phyloP scores from a whole-genome alignment of 2,329 filamentous ascomycete genomes.

The Ophiocordyceps camponoti-floridani region DNA sequence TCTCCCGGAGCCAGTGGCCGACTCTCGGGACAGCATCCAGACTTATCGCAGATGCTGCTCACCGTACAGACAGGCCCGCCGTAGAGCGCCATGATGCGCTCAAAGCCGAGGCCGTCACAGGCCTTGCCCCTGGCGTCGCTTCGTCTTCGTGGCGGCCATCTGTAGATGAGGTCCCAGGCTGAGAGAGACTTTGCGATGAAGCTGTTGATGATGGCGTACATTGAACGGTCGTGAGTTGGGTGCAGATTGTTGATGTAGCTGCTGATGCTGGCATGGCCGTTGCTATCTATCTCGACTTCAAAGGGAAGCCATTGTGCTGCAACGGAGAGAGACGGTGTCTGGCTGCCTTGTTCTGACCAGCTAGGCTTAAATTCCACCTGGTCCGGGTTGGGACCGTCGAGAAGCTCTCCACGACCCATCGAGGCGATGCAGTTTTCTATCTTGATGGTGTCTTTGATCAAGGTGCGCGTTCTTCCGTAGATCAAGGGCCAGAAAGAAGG shows the following conservation, averaged over 20 bases:
- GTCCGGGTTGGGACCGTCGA: conserved; percentile 6
- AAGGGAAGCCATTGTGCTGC: conserved; percentile 29
- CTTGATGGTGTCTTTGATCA: conserved; percentile 12
- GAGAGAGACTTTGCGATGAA: not conserved
- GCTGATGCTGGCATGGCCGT: conserved; percentile 18
- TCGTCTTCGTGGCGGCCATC: conserved; percentile 8
- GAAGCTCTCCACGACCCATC: conserved; percentile 14
- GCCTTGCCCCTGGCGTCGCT: conserved; percentile 7
- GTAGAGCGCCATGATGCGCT: not conserved
- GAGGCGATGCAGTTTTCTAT: conserved; percentile 17
- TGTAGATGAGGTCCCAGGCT: conserved; percentile 7
- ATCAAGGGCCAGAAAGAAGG: conserved; percentile 45
- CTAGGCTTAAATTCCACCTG: not conserved
- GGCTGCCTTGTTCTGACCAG: not conserved
- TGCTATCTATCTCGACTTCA: conserved; percentile 20
- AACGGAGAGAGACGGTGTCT: not conserved
- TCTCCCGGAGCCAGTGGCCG: too few species aligned
- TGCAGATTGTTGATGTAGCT: conserved; percentile 9
- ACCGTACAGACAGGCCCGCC: too few species aligned
- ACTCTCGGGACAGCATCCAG: too few species aligned
- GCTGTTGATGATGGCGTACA: not conserved
- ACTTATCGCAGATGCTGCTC: too few species aligned
- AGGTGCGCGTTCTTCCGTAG: conserved; percentile 26
- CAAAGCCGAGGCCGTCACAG: not conserved
- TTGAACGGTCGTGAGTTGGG: not conserved